Conservation (phyloP, 106 monocot species). For the Triglochin maritima region DNA sequence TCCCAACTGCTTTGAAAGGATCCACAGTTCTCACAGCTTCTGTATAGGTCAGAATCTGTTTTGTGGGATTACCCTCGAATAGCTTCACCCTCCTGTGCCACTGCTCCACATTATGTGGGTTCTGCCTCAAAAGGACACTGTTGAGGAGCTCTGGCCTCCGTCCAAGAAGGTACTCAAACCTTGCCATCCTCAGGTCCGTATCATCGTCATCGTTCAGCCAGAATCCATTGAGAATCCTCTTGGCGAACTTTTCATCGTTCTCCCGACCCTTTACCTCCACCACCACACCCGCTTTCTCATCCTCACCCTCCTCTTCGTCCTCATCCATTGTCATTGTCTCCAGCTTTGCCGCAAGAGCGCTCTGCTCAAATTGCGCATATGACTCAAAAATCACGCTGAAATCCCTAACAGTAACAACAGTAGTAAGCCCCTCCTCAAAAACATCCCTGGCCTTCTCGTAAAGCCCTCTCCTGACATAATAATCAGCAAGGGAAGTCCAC, state of each 20-base stretch:
- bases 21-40: constrained; percentile 96
- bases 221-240: constrained; percentile 54
- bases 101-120: constrained; percentile 97
- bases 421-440: constrained; percentile 84
- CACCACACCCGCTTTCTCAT: constrained; percentile 17
- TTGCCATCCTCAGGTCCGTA: constrained; percentile 68
- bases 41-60: constrained; percentile 73
- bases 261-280: constrained; percentile 12
- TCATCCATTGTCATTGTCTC: constrained; percentile 43
- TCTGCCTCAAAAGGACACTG: constrained; percentile 87
- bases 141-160: constrained; percentile 82
- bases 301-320: constrained; percentile 21
- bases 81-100: constrained; percentile 97
- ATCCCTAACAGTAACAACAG: constrained; percentile 74
- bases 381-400: constrained; percentile 87
- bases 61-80: constrained; percentile 80
- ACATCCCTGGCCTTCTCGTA: constrained; percentile 82
- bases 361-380: constrained; percentile 89
- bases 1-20: constrained; percentile 90
- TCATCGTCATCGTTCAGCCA: constrained; percentile 98
- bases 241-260: constrained; percentile 35
- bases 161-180: constrained; percentile 62
- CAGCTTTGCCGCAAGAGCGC: constrained; percentile 69
- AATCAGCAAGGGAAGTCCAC: constrained; percentile 90
- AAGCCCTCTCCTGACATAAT: constrained; percentile 77